Conservation (phyloP, 495 filamentous ascomycete species). For the Aspergillus mulundensis region DNA sequence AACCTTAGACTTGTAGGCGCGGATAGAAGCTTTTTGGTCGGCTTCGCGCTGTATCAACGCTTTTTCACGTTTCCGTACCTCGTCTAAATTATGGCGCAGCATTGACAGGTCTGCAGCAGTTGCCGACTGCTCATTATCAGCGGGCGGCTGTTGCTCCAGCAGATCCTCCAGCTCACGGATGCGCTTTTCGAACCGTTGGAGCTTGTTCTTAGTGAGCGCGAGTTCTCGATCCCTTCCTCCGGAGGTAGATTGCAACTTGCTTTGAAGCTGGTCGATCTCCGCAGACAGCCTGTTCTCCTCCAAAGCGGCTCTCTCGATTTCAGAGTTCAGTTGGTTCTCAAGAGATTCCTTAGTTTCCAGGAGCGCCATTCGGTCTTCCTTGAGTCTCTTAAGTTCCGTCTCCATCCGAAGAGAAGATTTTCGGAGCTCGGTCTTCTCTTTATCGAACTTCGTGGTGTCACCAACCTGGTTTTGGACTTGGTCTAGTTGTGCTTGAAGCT, state of each 20-base stretch:
- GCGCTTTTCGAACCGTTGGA: slow-evolving; percentile 56
- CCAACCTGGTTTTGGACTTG: slow-evolving; percentile 46
- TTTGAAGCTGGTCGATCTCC: slow-evolving; percentile 56
- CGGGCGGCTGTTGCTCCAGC: slow-evolving; percentile 39
- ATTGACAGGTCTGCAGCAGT: slow-evolving; percentile 54
- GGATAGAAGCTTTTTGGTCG: slow-evolving; percentile 51
- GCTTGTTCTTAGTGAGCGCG: slow-evolving; percentile 47
- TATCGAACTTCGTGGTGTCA: slow-evolving; percentile 54
- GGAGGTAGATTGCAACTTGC: slow-evolving; percentile 37
- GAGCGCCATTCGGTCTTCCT: slow-evolving; percentile 52
- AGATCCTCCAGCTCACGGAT: slow-evolving; percentile 55
- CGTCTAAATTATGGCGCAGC: slow-evolving; percentile 57
- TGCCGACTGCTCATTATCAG: slow-evolving; percentile 33
- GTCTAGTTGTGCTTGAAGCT: slow-evolving; percentile 55
- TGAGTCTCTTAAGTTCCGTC: slow-evolving; percentile 53
- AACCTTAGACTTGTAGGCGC: slow-evolving; percentile 52
- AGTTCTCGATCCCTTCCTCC: slow-evolving; percentile 47
- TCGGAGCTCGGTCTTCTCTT: slow-evolving; percentile 59
- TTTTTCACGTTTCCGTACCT: slow-evolving; percentile 60
- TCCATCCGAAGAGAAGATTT: slow-evolving; percentile 57
- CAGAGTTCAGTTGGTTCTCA: slow-evolving; percentile 51
- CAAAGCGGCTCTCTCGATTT: slow-evolving; percentile 51
- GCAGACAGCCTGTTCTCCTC: slow-evolving; percentile 56
- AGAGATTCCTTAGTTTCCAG: slow-evolving; percentile 48
- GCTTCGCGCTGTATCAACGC: slow-evolving; percentile 60